Conservation (phyloP, 2,329 filamentous ascomycete genomes). For the Verticillium albo-atrum region DNA sequence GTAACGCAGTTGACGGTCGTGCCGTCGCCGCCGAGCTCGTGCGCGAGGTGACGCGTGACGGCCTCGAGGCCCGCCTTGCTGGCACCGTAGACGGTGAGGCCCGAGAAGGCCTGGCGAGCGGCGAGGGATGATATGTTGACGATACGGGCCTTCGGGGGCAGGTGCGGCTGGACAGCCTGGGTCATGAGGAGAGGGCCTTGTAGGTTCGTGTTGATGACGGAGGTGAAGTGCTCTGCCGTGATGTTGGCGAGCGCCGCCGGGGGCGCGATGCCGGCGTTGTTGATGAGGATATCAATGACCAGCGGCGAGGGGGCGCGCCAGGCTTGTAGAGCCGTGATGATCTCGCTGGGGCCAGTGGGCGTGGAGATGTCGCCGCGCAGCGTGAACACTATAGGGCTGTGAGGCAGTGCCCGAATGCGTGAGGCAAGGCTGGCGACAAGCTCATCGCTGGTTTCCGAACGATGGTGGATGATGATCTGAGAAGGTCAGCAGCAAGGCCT, state of each 20-base stretch:
- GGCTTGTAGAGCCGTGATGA: neutral
- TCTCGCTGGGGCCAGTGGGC: neutral
- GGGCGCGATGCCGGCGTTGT: constrained; percentile 4
- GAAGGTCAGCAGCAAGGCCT: neutral
- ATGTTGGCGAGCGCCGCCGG: neutral
- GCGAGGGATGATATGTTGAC: constrained; percentile 6
- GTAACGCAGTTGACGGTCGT: constrained; percentile 4
- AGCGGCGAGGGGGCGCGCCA: neutral
- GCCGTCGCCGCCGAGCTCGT: constrained; percentile 4
- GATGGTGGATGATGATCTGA: neutral
- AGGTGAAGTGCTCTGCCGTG: neutral
- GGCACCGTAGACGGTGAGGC: constrained; percentile 1
- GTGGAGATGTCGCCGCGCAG: neutral
- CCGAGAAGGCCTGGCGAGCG: constrained; percentile 1
- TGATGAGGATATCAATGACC: constrained; percentile 5
- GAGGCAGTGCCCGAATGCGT: neutral
- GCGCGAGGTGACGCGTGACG: constrained; percentile 1
- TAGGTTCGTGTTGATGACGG: constrained; percentile 1
- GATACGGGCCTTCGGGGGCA: constrained; percentile 2
- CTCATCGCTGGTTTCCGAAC: neutral
- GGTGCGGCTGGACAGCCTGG: neutral
- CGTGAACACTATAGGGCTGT: neutral
- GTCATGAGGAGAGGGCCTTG: constrained; percentile 4
- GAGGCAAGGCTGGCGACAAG: neutral
- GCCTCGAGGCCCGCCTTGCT: constrained; percentile 5